Evolutionary conservation across 2,329 filamentous ascomycete species (phyloP).

Genomic region (Aspergillus brasiliensis): DNA sequence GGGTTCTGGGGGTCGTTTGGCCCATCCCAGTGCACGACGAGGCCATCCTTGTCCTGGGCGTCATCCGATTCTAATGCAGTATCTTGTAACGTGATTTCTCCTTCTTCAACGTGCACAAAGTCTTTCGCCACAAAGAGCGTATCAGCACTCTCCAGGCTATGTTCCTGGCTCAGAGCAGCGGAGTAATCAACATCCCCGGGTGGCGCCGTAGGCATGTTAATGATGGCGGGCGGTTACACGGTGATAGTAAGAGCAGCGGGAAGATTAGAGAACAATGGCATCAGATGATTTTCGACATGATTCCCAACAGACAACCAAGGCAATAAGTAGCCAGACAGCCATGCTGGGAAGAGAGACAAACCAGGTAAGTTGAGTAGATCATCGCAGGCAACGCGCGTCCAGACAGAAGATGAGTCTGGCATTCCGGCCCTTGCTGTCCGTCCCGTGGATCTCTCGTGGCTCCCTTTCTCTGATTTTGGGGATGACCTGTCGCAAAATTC

Average conservation of each 20-base stretch:
- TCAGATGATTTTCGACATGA: background rate
- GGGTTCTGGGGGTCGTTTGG: conserved; percentile 19
- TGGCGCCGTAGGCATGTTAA: conserved; percentile 9
- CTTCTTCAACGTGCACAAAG: conserved; percentile 4
- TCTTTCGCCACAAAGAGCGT: conserved; percentile 12
- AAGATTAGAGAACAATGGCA: background rate
- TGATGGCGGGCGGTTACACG: background rate
- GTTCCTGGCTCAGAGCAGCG: conserved; percentile 3
- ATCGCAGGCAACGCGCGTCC: conserved; percentile 17
- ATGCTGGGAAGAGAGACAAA: conserved; percentile 1
- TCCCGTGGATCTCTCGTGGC: background rate
- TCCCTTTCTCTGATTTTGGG: conserved; percentile 3
- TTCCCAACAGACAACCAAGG: conserved; percentile 2
- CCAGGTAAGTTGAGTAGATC: conserved; percentile 6
- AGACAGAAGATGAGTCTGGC: conserved; percentile 14
- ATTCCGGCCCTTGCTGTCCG: conserved; percentile 17
- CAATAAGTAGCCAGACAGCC: conserved; percentile 11
- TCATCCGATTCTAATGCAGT: conserved; percentile 8
- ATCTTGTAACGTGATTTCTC: background rate
- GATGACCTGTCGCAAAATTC: background rate
- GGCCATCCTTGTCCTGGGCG: conserved; percentile 12
- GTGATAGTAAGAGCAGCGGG: background rate
- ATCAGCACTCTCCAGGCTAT: conserved; percentile 9
- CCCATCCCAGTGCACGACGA: conserved; percentile 17
- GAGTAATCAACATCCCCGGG: conserved; percentile 6